Evolutionary conservation across 495 filamentous ascomycete genomes (phyloP).

Genomic region (Penicillium longicatenatum): DNA sequence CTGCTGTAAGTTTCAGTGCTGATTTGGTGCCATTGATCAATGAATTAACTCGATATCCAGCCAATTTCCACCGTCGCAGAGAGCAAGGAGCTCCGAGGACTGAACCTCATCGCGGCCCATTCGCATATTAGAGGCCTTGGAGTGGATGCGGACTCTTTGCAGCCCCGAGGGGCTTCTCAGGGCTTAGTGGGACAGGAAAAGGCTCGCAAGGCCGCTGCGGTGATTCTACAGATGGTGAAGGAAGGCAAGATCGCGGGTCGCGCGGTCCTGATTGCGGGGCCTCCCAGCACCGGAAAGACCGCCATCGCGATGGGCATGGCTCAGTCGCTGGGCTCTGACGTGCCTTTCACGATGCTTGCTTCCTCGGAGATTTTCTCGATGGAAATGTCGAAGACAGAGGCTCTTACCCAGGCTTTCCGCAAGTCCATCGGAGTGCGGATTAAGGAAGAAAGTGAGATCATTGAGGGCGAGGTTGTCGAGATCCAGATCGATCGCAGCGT

Average conservation of each 20-base stretch:
- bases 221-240: constrained; percentile 97
- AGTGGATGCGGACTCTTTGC: constrained; percentile 87
- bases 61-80: constrained; percentile 91
- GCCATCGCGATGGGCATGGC: constrained; percentile 99
- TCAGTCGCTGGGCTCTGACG: constrained; percentile 88
- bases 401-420: constrained; percentile 94
- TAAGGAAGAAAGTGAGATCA: constrained; percentile 98
- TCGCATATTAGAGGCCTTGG: constrained; percentile 96
- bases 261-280: constrained; percentile 92
- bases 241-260: constrained; percentile 97
- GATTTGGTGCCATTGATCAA: neutral
- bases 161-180: constrained; percentile 83
- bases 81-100: constrained; percentile 87
- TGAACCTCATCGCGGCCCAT: constrained; percentile 97
- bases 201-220: constrained; percentile 91
- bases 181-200: constrained; percentile 97
- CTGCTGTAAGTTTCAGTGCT: neutral
- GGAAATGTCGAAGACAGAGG: constrained; percentile 99
- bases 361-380: constrained; percentile 96
- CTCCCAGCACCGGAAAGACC: constrained; percentile 97
- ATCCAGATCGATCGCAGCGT: constrained; percentile 98
- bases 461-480: constrained; percentile 98
- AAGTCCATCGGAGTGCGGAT: constrained; percentile 96
- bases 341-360: constrained; percentile 94
- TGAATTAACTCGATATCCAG: constrained; percentile 41